Evolutionary conservation across 352 stramenopile genomes (phyloP), one percentile per base, ranked within the genome.

Genomic region (Hyaloperonospora brassicae): DNA sequence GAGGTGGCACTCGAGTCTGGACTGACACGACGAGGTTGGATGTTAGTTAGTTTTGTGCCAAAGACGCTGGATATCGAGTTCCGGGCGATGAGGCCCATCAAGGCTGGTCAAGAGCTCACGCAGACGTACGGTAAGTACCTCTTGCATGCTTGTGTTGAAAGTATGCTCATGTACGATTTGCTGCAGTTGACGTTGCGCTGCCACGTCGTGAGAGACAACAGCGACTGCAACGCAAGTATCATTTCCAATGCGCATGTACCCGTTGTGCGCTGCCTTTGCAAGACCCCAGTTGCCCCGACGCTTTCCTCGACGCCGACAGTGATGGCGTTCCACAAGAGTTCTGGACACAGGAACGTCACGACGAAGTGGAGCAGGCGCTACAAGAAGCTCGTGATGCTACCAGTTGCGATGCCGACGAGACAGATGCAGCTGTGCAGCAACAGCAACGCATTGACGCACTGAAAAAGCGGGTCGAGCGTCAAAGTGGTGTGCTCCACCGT

Each of bases 191-290:
- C 52, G 55, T 79, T 30, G 77, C 69, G 22, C 55, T 86, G 2
- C 73, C 79, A 27, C 65, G 73, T 22, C 47, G 57, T 0, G 61
- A 83, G 22, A 64, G 77, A 6, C 75, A 85, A 21, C 58, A 63
- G 13, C 67, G 62, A 1, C 54, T 90, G 1, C 52, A 71, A 44
- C 40, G 27, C 1, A 80, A 81, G n/a, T 87, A 90, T 41, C 75
- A 86, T 50, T 90, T 90, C 42, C 46, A 38, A 4, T 90, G 79
- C 44, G 9, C n/a, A 1, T 90, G 79, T 50, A 10, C 23, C n/a
- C 71, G 77, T 1, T 90, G 79, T 50, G 48, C 49, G 5, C 40
- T 51, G n/a, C 54, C 68, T 23, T 31, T 73, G 12, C 39, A 72
- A 10, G 60, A 70, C 17, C 49, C 59, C 17, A 24, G n/a, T n/a